Base-by-base conservation (phyloP, 495 filamentous ascomycete species). In the Lasiosphaeria miniovina region DNA sequence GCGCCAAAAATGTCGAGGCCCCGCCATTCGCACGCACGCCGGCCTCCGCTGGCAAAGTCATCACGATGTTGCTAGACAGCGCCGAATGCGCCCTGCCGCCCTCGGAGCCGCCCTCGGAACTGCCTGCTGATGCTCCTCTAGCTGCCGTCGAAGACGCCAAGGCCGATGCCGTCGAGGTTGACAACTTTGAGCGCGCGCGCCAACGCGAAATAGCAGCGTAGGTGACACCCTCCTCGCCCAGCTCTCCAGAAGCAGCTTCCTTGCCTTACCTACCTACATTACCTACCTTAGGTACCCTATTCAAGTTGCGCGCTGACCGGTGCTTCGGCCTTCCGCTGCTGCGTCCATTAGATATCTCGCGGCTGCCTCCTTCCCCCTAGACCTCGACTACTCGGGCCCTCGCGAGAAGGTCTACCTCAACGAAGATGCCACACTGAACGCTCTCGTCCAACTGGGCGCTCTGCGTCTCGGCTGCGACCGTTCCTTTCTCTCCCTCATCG, bases 361-460 rank as follows among this genome's bases (percentile, higher is more conserved):
- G 6, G 67, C 67, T 0, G 60, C 62, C 15, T 67, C 65, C 2
- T 70, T 70, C 36, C 67, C 67, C 0, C 49, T 57, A 5, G 67
- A 52, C 61, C 59, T 40, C 38, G 45, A 3, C 35, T 51, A 7
- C 54, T n/a, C 15, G 43, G 43, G 8, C 43, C 43, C 43, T 11
- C 7, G 12, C 43, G 12, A n/a, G 43, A n/a, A 48, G 31, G 45
- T 59, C 12, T 33, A 54, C 36, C 24, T 67, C 51, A 65, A 63
- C 33, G n/a, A 55, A 11, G 77, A 80, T 60, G 65, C 72, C n/a
- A 66, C 63, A 11, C 67, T 81, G 14, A 77, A 75, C 10, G 74
- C 76, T 14, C 77, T 78, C 57, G 70, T 70, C 6, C 77, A 81
- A 52, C 68, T 80, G 8, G 76, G 71, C 31, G 71, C 72, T 24